These are phyloP conservation scores for Spathaspora jeffriesii DNA, from an alignment of 1,139 yeast species.

Conservation along the genomic window DNA sequence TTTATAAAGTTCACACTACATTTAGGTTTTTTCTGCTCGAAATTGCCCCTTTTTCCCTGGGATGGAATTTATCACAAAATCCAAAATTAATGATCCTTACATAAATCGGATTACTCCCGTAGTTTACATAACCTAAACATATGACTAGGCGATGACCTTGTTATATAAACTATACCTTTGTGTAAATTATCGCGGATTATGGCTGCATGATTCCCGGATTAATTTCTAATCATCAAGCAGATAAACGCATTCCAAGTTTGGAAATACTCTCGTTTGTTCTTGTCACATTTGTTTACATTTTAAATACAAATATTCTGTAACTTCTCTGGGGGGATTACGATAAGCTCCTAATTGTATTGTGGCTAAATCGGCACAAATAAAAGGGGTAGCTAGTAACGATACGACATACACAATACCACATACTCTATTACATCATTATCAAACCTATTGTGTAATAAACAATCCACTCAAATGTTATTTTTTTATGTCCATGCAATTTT, in stretches of 20 bases:
- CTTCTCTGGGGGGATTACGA: too few species aligned
- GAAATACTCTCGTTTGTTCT: neutral
- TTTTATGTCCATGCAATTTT: neutral
- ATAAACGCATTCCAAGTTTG: neutral
- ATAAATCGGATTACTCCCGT: neutral
- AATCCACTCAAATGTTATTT: neutral
- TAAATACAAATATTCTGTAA: too few species aligned
- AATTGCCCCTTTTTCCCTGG: neutral
- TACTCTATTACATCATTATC: neutral
- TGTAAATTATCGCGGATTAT: neutral
- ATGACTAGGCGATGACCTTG: neutral
- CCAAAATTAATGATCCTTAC: neutral
- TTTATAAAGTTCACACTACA: neutral
- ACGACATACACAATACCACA: neutral
- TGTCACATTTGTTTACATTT: neutral
- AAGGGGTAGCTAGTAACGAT: neutral
- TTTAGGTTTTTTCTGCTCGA: neutral
- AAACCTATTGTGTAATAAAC: neutral
- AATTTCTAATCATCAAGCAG: neutral
- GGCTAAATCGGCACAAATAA: neutral
- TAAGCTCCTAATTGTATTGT: neutral
- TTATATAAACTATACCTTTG: neutral
- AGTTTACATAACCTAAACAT: neutral
- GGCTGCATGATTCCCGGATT: neutral
- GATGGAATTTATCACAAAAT: slow-evolving; percentile 1